Percentiles rank a stretch among this genome's conserved stretches.
Conservation (phyloP, 129 eudicot species). For the Deinandra increscens region DNA sequence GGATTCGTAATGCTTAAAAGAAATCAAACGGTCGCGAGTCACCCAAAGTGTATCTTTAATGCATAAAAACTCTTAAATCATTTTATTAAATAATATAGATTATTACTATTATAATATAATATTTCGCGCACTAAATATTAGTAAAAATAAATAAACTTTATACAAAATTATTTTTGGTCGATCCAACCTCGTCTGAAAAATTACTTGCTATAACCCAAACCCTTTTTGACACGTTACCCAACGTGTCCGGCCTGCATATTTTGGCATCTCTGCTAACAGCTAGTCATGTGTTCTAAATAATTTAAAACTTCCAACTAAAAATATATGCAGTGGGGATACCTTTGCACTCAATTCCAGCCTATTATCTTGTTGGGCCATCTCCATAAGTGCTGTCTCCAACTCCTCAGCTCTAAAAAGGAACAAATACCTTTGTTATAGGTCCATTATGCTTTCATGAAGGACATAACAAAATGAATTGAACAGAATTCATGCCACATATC, state of each 20-base stretch:
- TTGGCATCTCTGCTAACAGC: neutral
- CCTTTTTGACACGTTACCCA: neutral
- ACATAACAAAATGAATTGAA: neutral
- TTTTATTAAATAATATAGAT: neutral
- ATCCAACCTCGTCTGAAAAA: neutral
- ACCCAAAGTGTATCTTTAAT: neutral
- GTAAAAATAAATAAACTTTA: neutral
- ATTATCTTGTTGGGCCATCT: slow-evolving; percentile 84
- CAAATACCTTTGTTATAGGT: slow-evolving; percentile 12
- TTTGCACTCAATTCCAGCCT: slow-evolving; percentile 69
- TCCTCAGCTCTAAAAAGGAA: slow-evolving; percentile 73
- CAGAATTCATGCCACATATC: neutral
- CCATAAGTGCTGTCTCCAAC: slow-evolving; percentile 88
- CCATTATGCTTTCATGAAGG: slow-evolving; percentile 13
- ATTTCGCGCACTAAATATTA: neutral
- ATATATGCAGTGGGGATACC: slow-evolving; percentile 37
- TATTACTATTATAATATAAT: neutral
- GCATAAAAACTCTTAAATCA: neutral
- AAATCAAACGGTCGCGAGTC: neutral
- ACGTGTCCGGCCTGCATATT: neutral
- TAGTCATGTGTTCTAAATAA: neutral
- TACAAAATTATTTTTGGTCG: neutral
- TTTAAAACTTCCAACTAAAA: neutral
- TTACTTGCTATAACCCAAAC: neutral
- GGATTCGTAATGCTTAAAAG: neutral